Percentiles rank a stretch among this genome's conserved stretches.
Evolutionary conservation across 164 flowering plant genomes (phyloP).

Genomic region (Dillenia suffruticosa): DNA sequence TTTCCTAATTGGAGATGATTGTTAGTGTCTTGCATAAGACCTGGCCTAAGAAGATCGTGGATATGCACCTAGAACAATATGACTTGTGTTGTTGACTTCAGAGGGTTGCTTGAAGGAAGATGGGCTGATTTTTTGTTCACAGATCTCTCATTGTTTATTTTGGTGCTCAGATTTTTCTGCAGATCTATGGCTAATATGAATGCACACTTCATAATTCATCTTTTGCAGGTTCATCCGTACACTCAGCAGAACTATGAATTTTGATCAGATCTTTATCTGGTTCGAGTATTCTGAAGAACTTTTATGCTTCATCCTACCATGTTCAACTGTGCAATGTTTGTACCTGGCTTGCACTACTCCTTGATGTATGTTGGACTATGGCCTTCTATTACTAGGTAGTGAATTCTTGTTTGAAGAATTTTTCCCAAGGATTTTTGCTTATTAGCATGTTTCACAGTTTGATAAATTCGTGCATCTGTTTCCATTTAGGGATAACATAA

Average conservation of each 20-base stretch:
- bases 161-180: constrained; percentile 22
- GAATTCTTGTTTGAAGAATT: constrained; percentile 8
- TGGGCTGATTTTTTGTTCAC: not conserved
- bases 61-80: not conserved
- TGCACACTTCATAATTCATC: constrained; percentile 26
- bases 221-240: constrained; percentile 49
- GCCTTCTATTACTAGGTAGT: constrained; percentile 14
- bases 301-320: constrained; percentile 16
- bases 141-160: constrained; percentile 15
- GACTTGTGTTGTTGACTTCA: not conserved
- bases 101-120: not conserved
- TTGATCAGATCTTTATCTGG: constrained; percentile 20
- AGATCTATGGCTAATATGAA: constrained; percentile 17
- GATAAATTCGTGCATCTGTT: no score
- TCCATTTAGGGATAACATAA: no score
- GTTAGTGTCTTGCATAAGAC: not conserved
- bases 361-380: constrained; percentile 45
- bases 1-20: no score
- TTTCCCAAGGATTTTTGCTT: constrained; percentile 3
- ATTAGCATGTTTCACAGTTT: no score
- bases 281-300: constrained; percentile 24
- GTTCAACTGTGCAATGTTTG: constrained; percentile 31
- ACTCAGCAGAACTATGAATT: constrained; percentile 16
- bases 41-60: not conserved
- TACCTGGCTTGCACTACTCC: constrained; percentile 37